phyloP scores from a whole-genome alignment of 2,329 filamentous ascomycete species.

The Dryadomyces sulphureus region DNA sequence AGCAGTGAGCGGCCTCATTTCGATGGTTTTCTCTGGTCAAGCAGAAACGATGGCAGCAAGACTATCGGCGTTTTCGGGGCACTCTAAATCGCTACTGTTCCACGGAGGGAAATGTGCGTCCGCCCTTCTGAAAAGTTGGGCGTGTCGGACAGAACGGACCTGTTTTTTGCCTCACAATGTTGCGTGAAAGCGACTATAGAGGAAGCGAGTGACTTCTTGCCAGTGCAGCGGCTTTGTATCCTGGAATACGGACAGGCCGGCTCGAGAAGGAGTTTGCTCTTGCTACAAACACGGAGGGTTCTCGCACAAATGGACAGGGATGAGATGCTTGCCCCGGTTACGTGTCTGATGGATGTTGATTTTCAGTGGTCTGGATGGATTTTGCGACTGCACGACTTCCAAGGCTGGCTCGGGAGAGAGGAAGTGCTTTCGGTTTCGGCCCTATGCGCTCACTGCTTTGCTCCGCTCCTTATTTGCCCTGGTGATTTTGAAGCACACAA shows the following conservation, averaged over 20 bases:
- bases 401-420: not conserved
- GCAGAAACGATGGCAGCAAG: not conserved
- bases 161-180: not conserved
- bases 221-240: not conserved
- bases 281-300: not conserved
- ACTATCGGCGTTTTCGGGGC: not conserved
- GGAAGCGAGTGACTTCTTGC: not conserved
- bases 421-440: not conserved
- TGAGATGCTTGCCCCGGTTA: not conserved
- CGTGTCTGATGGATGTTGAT: not conserved
- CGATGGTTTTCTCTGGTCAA: not conserved
- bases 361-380: not conserved
- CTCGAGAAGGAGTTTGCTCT: not conserved
- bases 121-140: not conserved
- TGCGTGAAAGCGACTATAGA: constrained; percentile 8
- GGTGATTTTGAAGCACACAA: not conserved
- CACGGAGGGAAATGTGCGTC: not conserved
- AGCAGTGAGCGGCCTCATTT: constrained; percentile 31
- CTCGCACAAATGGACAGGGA: not conserved
- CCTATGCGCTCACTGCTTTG: constrained; percentile 21
- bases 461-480: constrained; percentile 16
- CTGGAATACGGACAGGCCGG: not conserved
- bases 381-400: not conserved
- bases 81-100: constrained; percentile 4
- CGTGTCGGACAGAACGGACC: not conserved